Evolutionary conservation across 176 grass and related monocot species (phyloP).

Genomic region (Elaeis guineensis): DNA sequence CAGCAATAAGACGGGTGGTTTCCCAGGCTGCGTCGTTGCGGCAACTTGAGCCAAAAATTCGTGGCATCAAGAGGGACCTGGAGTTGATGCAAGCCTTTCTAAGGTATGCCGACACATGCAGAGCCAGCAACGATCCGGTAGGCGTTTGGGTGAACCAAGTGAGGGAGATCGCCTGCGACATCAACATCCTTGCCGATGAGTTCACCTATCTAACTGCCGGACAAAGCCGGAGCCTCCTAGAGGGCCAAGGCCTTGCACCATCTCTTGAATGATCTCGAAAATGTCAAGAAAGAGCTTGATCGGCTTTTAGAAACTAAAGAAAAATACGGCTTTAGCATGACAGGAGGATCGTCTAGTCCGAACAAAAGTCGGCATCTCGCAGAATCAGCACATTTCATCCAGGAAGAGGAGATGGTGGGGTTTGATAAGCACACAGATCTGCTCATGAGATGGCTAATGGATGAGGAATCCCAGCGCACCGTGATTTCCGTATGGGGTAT

Average conservation of each 20-base stretch:
- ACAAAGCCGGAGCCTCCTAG: not conserved
- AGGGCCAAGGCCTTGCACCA: not conserved
- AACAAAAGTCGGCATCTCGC: not conserved
- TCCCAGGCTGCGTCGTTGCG: too few relatives aligned
- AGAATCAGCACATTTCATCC: not conserved
- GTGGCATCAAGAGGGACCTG: too few relatives aligned
- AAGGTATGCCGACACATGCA: too few relatives aligned
- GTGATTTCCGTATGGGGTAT: conserved; percentile 24
- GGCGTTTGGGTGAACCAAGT: conserved; percentile 24
- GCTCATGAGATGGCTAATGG: conserved; percentile 22
- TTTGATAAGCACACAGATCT: conserved; percentile 2
- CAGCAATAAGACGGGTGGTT: too few relatives aligned
- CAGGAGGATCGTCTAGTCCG: not conserved
- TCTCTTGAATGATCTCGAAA: not conserved
- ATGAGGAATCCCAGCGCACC: conserved; percentile 1
- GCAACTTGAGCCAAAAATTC: too few relatives aligned
- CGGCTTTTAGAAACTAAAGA: conserved; percentile 14
- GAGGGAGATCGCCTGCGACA: conserved; percentile 9
- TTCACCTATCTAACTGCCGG: conserved; percentile 21
- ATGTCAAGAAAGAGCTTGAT: conserved; percentile 18
- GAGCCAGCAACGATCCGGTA: too few relatives aligned
- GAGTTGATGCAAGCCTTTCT: too few relatives aligned
- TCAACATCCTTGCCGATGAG: conserved; percentile 25
- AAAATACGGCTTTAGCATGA: conserved; percentile 2
- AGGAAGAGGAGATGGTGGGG: conserved; percentile 3